These are phyloP conservation scores for Magnolia changhungtana DNA, from an alignment of 164 flowering plant species.

Conservation along the genomic window DNA sequence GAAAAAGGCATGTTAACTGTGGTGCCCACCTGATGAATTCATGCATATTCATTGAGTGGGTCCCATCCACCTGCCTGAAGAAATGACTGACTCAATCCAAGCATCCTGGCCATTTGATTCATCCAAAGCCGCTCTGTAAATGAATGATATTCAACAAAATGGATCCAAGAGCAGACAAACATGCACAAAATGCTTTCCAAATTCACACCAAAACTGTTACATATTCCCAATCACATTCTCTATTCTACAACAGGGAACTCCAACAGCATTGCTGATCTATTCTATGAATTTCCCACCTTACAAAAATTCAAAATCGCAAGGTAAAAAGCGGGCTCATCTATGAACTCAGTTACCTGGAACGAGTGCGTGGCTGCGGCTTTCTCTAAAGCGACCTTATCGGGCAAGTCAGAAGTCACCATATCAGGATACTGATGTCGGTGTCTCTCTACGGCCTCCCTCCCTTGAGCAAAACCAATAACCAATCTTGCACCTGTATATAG, in stretches of 20 bases:
- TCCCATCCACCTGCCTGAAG: no score
- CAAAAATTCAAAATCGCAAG: constrained; percentile 63
- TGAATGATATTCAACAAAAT: no score
- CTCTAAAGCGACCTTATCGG: constrained; percentile 50
- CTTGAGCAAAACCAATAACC: constrained; percentile 73
- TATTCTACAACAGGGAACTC: neutral
- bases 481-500: constrained; percentile 66
- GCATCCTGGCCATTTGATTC: no score
- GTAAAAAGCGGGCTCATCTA: constrained; percentile 68
- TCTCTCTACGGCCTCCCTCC: constrained; percentile 57
- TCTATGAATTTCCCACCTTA: constrained; percentile 1
- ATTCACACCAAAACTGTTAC: no score
- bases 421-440: constrained; percentile 57
- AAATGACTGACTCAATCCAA: no score
- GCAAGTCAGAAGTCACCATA: constrained; percentile 66
- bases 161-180: no score
- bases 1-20: no score
- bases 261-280: neutral
- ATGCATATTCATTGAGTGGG: no score
- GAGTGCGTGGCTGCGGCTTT: constrained; percentile 47
- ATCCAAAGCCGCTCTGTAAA: no score
- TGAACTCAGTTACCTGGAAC: constrained; percentile 51
- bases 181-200: no score
- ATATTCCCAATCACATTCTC: neutral
- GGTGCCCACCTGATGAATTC: no score